Base-by-base conservation (phyloP, 495 filamentous ascomycete species). In the Hypoxylon crocopeplum region DNA sequence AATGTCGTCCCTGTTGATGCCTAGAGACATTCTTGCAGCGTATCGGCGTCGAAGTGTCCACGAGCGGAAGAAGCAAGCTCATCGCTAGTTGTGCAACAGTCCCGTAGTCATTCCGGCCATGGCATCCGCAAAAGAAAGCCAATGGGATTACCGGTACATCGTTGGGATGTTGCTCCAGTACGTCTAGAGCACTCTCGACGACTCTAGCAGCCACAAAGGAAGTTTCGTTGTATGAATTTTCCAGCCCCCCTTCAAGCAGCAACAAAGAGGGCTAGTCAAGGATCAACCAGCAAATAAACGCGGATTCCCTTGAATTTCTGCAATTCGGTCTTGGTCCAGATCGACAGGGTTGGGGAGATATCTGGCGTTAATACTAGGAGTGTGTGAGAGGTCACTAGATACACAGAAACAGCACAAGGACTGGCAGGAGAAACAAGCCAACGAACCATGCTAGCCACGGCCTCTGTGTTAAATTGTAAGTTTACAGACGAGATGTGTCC, bases 201-300 rank as follows among this genome's bases (percentile, higher is more conserved):
- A 56, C 41, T 16, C 41, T 32, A 3, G 60, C 60, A 6, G 13
- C 19, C 2, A 64, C 20, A 20, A 53, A 37, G 1, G 60, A 58
- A 5, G 33, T 48, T 24, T 47, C 40, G 15, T 17, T 20, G 11
- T 22, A 24, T 17, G n/a, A 25, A 17, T 24, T 15, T 1, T 20
- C 40, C 12, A 53, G 2, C 2, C 40, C 19, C 3, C 52, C 47
- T 34, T 64, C 37, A 5, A 64, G 44, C 27, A 64, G 45, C 2
- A 64, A 39, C 16, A 48, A 1, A 8, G 60, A 58, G 10, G 52
- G 21, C 16, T 54, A 22, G 39, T 52, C 48, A 24, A 64, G 17
- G 2, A 27, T 38, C 10, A 64, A 47, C 60, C 60, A 64, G 60
- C 52, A 7, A 41, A 39, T 1, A 64, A 6, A 2, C 60, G 52